A percentile compares a stretch with the other conserved stretches of the same genome.
These are phyloP conservation scores for Stellera chamaejasme DNA, from an alignment of 345 rosid genomes.

Conservation along the genomic window DNA sequence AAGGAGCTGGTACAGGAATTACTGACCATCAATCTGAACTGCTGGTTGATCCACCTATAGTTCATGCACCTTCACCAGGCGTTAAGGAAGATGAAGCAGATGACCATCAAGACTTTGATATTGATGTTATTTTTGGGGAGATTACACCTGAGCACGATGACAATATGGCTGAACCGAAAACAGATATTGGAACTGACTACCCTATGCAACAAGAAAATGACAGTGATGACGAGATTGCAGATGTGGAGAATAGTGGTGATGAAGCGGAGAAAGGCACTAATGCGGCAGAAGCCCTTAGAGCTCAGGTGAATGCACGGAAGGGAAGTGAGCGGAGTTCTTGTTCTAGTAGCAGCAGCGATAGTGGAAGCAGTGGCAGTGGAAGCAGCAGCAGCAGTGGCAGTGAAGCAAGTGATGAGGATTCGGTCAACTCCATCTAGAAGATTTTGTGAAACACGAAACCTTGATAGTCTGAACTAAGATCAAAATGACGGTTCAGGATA, in stretches of 20 bases:
- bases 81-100: slow-evolving; percentile 49
- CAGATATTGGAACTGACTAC: slow-evolving; percentile 15
- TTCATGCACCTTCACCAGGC: slow-evolving; percentile 27
- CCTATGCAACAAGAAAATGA: slow-evolving; percentile 25
- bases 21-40: slow-evolving; percentile 27
- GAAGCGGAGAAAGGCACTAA: slow-evolving; percentile 62
- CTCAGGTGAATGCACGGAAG: slow-evolving; percentile 60
- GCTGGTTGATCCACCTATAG: slow-evolving; percentile 8
- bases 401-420: slow-evolving; percentile 69
- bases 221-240: slow-evolving; percentile 79
- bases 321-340: slow-evolving; percentile 31
- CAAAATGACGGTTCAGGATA: too few relatives aligned
- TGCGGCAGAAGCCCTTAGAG: slow-evolving; percentile 92
- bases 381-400: slow-evolving; percentile 52
- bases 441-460: too few relatives aligned
- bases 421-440: slow-evolving; percentile 50
- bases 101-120: slow-evolving; percentile 54
- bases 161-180: slow-evolving; percentile 24
- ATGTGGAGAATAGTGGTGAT: slow-evolving; percentile 70
- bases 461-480: too few relatives aligned
- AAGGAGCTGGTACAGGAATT: slow-evolving; percentile 22
- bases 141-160: slow-evolving; percentile 35
- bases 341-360: slow-evolving; percentile 70
- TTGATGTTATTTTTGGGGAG: slow-evolving; percentile 59
- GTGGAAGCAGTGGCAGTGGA: slow-evolving; percentile 55